Base-by-base conservation (phyloP, 208 protist species). In the Wallacemonas sp. region DNA sequence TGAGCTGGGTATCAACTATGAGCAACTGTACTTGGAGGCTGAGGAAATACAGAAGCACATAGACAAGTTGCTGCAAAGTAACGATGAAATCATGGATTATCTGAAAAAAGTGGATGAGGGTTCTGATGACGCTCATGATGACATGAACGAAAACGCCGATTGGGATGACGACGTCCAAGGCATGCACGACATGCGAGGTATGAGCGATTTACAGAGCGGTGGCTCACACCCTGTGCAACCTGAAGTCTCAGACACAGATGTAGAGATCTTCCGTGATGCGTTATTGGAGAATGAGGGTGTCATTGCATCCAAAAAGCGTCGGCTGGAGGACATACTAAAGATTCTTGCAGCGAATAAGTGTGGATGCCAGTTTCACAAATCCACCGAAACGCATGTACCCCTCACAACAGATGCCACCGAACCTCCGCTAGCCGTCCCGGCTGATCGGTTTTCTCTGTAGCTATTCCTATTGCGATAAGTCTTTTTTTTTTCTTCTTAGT, bases 11-110 rank as follows among this genome's bases (percentile, higher is more conserved):
- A 54, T 74, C 4, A 79, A 91, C 39, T 68, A 83, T 42, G 88
- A 91, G 29, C 60, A 83, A 24, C 15, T 92, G 69, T 67, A 85
- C 66, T 61, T 76, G 5, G 76, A 90, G 52, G 85, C 89, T 27
- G 75, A 88, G 24, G 74, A 86, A 33, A 46, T 78, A 2, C 60
- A 81, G 39, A 68, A 44, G 12, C 60, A 82, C 46, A 82, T 92
- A 53, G 60, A 82, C 24, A 83, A 82, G 32, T 66, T 94, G 10
- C 65, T 71, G 21, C 55, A 81, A 36, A 92, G 83, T 45, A 94
- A 92, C 53, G 52, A 53, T 19, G 76, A 87, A 44, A 91, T 94
- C 59, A 22, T 55, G 29, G 68, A 76, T 24, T 80, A 78, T 65
- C 37, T 85, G 15, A 29, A 26, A 34, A 41, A 61, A 26, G 26